Conservation (phyloP, 306 rosid genomes). For the Canavalia ensiformis region DNA sequence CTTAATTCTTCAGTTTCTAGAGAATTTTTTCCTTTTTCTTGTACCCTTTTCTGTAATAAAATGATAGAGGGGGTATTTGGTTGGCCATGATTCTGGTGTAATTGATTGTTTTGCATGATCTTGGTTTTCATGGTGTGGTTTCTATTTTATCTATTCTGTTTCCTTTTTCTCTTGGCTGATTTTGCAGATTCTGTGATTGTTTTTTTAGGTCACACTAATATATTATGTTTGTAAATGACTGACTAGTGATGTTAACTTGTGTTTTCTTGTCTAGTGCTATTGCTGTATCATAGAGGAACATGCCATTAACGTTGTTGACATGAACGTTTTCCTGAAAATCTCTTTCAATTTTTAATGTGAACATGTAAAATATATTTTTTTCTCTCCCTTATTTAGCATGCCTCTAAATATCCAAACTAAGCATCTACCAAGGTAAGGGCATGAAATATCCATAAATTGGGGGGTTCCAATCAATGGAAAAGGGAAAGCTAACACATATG, state of each 20-base stretch:
- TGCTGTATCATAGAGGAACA: background rate
- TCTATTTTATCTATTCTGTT: slow-evolving; percentile 7
- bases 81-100: slow-evolving; percentile 48
- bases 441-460: background rate
- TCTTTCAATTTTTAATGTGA: background rate
- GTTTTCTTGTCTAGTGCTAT: slow-evolving; percentile 1
- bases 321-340: background rate
- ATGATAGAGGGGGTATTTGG: slow-evolving; percentile 38
- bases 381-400: background rate
- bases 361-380: background rate
- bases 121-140: slow-evolving; percentile 44
- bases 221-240: slow-evolving; percentile 51
- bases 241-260: slow-evolving; percentile 38
- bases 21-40: slow-evolving; percentile 9
- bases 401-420: background rate
- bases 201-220: slow-evolving; percentile 27
- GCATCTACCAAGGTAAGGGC: background rate
- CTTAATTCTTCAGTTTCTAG: slow-evolving; percentile 49
- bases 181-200: slow-evolving; percentile 39
- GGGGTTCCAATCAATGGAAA: background rate
- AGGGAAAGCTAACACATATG: background rate
- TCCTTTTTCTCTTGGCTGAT: slow-evolving; percentile 1
- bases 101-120: slow-evolving; percentile 49
- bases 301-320: background rate
- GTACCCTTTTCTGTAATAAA: background rate